Evolutionary conservation across 1,284 basidiomycete genomes (phyloP).

Genomic region (Tilletia horrida): DNA sequence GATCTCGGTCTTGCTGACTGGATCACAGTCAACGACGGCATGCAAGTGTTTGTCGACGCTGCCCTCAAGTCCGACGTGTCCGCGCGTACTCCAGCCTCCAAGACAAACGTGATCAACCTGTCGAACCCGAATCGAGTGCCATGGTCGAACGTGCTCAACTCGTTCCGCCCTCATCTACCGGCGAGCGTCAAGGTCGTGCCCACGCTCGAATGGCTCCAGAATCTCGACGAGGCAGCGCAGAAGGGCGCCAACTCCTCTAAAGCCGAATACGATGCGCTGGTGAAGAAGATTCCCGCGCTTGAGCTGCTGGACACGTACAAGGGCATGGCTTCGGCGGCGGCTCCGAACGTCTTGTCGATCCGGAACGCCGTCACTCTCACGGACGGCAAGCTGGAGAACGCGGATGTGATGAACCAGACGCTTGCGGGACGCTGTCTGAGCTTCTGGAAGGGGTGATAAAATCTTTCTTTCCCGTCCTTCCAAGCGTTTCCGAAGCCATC

Average conservation of each 20-base stretch:
- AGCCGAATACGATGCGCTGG: too few species aligned
- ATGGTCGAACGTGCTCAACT: not conserved
- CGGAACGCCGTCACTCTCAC: not conserved
- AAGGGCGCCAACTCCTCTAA: not conserved
- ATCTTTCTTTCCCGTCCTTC: too few species aligned
- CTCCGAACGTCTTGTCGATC: not conserved
- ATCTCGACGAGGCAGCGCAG: not conserved
- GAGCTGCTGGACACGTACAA: not conserved
- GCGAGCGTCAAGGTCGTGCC: not conserved
- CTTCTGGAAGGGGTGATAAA: conserved; percentile 7
- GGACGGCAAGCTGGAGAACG: not conserved
- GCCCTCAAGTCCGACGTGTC: not conserved
- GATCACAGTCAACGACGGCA: conserved; percentile 6
- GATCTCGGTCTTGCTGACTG: conserved; percentile 6
- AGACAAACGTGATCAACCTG: conserved; percentile 9
- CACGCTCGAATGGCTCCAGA: not conserved
- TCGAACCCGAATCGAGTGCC: not conserved
- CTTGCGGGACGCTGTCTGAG: not conserved
- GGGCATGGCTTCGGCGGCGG: not conserved
- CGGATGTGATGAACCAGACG: not conserved
- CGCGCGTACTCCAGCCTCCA: not conserved
- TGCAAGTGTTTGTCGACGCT: not conserved
- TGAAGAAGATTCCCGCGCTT: not conserved
- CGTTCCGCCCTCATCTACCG: conserved; percentile 2
- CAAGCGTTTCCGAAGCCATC: too few species aligned